A percentile compares a stretch with the other conserved stretches of the same genome.
Evolutionary conservation across 257 asterid species (phyloP).

Genomic region (Nicotiana knightiana): DNA sequence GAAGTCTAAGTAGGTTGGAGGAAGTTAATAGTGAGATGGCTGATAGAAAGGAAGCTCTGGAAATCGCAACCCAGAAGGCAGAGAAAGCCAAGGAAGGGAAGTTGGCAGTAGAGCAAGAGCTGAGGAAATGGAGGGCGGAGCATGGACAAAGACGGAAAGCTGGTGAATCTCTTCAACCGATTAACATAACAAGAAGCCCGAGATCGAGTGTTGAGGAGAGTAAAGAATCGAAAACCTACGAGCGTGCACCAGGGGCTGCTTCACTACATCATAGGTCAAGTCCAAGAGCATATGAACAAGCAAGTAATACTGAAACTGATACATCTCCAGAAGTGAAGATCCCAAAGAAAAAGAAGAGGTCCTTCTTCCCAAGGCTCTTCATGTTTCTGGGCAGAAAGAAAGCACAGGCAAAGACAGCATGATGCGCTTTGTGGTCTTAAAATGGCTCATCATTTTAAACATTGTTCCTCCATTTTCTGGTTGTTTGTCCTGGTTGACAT

Average conservation of each 20-base stretch:
- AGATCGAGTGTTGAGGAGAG: constrained; percentile 36
- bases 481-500: not conserved
- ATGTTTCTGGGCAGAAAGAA: constrained; percentile 46
- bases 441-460: not conserved
- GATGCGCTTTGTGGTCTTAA: constrained; percentile 8
- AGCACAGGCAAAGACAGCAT: constrained; percentile 26
- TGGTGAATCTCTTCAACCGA: constrained; percentile 32
- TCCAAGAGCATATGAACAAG: constrained; percentile 22
- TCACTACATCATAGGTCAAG: constrained; percentile 23
- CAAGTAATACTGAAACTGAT: constrained; percentile 45
- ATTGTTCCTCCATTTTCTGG: not conserved
- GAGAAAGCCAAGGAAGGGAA: constrained; percentile 78
- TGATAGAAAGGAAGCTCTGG: constrained; percentile 46
- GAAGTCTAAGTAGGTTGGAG: constrained; percentile 58
- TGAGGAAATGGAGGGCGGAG: constrained; percentile 81
- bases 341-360: constrained; percentile 58
- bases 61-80: constrained; percentile 53
- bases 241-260: not conserved
- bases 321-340: constrained; percentile 36
- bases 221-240: constrained; percentile 13
- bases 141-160: constrained; percentile 68
- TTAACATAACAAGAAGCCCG: constrained; percentile 19
- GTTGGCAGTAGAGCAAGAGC: constrained; percentile 71
- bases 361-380: constrained; percentile 51
- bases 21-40: constrained; percentile 52